phyloP scores from a whole-genome alignment of 1,284 basidiomycete genomes.

The Trametes versicolor region DNA sequence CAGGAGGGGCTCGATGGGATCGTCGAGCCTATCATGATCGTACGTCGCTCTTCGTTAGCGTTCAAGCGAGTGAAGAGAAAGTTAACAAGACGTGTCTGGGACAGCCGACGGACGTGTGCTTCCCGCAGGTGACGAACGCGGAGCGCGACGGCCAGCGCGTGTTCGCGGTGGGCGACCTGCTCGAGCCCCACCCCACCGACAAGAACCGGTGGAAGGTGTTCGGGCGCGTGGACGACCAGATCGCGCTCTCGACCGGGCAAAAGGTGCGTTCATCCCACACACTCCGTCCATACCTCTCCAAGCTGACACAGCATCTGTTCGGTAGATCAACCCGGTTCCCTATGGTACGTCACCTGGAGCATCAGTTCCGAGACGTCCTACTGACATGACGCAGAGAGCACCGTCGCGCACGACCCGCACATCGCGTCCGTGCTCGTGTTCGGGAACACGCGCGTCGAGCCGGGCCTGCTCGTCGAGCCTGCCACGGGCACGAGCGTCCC shows the following conservation, averaged over 20 bases:
- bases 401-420: constrained; percentile 24
- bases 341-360: constrained; percentile 11
- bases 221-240: constrained; percentile 27
- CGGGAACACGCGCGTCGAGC: constrained; percentile 21
- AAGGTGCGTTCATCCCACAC: constrained; percentile 22
- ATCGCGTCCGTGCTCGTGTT: constrained; percentile 29
- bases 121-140: constrained; percentile 15
- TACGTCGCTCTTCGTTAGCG: constrained; percentile 2
- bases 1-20: constrained; percentile 18
- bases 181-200: constrained; percentile 23
- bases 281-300: neutral
- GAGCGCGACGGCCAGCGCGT: constrained; percentile 16
- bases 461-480: constrained; percentile 24
- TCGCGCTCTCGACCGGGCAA: constrained; percentile 22
- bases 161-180: constrained; percentile 23
- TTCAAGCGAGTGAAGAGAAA: neutral
- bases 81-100: neutral
- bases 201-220: constrained; percentile 16
- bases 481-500: constrained; percentile 1
- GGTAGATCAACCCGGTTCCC: constrained; percentile 23
- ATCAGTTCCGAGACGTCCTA: neutral
- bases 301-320: neutral
- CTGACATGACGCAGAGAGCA: constrained; percentile 11
- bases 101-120: constrained; percentile 11
- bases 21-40: constrained; percentile 32